Percentiles rank a stretch among this genome's conserved stretches.
phyloP scores from a whole-genome alignment of 2,329 filamentous ascomycete species.

The Remersonia thermophila region DNA sequence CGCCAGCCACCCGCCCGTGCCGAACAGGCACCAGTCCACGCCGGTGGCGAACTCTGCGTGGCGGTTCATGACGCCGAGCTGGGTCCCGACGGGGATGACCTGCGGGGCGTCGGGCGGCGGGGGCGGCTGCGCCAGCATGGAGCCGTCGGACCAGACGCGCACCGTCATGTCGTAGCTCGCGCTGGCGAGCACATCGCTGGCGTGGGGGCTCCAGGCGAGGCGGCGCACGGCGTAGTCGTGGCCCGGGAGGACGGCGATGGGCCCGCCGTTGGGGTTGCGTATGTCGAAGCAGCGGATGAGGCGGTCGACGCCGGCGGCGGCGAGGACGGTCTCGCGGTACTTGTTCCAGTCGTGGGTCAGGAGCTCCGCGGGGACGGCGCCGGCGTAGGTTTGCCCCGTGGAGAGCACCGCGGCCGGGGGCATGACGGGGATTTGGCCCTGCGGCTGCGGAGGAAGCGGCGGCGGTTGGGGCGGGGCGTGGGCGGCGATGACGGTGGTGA shows the following conservation, averaged over 20 bases:
- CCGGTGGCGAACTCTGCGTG: slow-evolving; percentile 96
- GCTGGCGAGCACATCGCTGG: slow-evolving; percentile 74
- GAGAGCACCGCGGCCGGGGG: slow-evolving; percentile 19
- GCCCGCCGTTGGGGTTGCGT: slow-evolving; percentile 59
- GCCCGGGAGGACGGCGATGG: slow-evolving; percentile 61
- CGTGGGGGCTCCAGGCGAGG: slow-evolving; percentile 84
- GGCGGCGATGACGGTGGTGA: slow-evolving; percentile 71
- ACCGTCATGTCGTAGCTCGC: slow-evolving; percentile 98
- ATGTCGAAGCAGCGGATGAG: slow-evolving; percentile 85
- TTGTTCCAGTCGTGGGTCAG: slow-evolving; percentile 99
- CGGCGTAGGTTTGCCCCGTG: slow-evolving; percentile 22
- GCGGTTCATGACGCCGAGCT: slow-evolving; percentile 77
- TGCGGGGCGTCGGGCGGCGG: slow-evolving; percentile 14
- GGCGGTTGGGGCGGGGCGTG: slow-evolving; percentile 44
- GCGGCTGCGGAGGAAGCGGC: slow-evolving; percentile 16
- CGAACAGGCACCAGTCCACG: slow-evolving; percentile 96
- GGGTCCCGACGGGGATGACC: slow-evolving; percentile 43
- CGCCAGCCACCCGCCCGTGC: slow-evolving; percentile 88
- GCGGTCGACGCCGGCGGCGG: slow-evolving; percentile 80
- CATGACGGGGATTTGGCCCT: slow-evolving; percentile 15
- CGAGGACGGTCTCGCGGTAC: slow-evolving; percentile 73
- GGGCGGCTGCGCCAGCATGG: slow-evolving; percentile 24
- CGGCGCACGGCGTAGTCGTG: slow-evolving; percentile 86
- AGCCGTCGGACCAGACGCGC: slow-evolving; percentile 75
- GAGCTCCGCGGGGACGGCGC: slow-evolving; percentile 59